These are phyloP conservation scores for Periglandula ipomoeae DNA, from an alignment of 2,329 filamentous ascomycete species.

Conservation along the genomic window DNA sequence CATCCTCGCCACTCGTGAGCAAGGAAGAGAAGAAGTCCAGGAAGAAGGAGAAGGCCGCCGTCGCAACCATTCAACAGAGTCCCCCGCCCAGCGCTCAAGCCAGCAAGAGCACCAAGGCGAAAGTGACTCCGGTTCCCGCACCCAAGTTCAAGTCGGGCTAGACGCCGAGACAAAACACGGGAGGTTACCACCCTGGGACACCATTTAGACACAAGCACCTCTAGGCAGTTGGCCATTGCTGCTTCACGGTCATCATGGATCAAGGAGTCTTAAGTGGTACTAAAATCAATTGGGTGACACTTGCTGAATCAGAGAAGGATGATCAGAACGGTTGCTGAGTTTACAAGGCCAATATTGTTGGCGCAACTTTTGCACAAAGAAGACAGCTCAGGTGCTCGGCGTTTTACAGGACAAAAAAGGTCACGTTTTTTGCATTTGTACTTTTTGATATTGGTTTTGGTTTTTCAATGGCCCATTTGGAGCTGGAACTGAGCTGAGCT, in stretches of 20 bases:
- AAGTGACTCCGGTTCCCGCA: slow-evolving; percentile 18
- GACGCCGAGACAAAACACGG: slow-evolving; percentile 5
- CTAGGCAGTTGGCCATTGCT: background rate
- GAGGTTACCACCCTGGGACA: background rate
- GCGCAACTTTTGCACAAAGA: background rate
- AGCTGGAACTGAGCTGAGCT: background rate
- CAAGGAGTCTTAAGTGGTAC: background rate
- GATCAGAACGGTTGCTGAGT: background rate
- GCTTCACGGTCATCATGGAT: background rate
- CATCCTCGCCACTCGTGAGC: slow-evolving; percentile 14
- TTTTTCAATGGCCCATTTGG: background rate
- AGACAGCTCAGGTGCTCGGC: slow-evolving; percentile 7
- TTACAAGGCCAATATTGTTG: slow-evolving; percentile 1
- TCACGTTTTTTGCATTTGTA: background rate
- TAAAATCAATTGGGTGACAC: background rate
- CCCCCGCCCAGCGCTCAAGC: slow-evolving; percentile 14
- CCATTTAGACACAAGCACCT: background rate
- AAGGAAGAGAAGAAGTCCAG: slow-evolving; percentile 21
- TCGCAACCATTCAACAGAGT: slow-evolving; percentile 11
- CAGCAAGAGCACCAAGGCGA: slow-evolving; percentile 8
- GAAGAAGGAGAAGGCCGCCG: slow-evolving; percentile 18
- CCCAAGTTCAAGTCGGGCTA: slow-evolving; percentile 17
- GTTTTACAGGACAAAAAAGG: slow-evolving; percentile 3
- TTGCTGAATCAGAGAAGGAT: background rate
- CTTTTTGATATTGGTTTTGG: background rate